phyloP scores from a whole-genome alignment of 2,329 filamentous ascomycete species.

The Trichoderma hamatum region DNA sequence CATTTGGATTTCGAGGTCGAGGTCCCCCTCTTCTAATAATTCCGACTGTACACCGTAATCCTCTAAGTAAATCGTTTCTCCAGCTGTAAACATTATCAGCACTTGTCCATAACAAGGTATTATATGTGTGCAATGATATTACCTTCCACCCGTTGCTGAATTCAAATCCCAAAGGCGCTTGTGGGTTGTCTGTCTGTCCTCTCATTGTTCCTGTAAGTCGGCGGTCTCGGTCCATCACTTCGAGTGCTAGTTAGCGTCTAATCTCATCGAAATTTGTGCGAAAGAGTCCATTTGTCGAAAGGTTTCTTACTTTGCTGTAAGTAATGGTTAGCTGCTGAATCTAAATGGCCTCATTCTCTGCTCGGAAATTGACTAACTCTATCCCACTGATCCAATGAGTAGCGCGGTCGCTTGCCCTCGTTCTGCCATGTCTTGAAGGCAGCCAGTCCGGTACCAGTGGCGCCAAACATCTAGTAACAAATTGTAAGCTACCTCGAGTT shows the following conservation, averaged over 20 bases:
- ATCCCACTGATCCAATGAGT: constrained; percentile 66
- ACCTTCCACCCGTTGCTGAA: constrained; percentile 67
- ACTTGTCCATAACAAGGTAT: not conserved
- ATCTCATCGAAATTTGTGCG: not conserved
- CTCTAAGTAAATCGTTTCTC: constrained; percentile 56
- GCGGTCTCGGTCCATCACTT: constrained; percentile 68
- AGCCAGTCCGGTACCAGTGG: constrained; percentile 60
- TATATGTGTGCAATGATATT: constrained; percentile 35
- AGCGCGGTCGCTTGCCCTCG: constrained; percentile 63
- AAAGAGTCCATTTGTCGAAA: not conserved
- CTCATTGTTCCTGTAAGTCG: constrained; percentile 62
- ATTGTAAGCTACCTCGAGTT: constrained; percentile 33
- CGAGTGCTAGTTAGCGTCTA: constrained; percentile 13
- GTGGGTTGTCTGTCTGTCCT: constrained; percentile 59
- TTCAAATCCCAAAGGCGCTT: constrained; percentile 63
- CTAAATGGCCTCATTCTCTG: constrained; percentile 6
- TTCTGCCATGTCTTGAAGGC: constrained; percentile 61
- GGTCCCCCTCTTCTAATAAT: constrained; percentile 17
- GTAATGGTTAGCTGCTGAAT: constrained; percentile 35
- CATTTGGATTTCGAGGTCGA: constrained; percentile 7
- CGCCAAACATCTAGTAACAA: constrained; percentile 61
- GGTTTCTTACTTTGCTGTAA: constrained; percentile 56
- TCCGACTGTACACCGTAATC: constrained; percentile 19
- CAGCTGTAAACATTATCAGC: constrained; percentile 43
- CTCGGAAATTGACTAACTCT: constrained; percentile 48